Base-by-base conservation (phyloP, 495 filamentous ascomycete species). In the Penicillium angulare region DNA sequence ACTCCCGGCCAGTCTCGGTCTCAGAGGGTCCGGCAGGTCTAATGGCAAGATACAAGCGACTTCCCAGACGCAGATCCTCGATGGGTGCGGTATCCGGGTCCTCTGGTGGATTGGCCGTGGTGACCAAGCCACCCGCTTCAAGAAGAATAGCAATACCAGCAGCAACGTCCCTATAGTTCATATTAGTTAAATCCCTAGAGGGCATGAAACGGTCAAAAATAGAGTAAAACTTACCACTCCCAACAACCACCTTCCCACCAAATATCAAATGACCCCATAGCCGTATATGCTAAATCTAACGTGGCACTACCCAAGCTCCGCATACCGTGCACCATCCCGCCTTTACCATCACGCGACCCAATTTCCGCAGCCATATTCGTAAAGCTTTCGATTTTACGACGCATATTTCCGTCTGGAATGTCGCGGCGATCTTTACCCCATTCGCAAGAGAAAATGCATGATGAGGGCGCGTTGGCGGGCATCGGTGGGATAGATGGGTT, bases 361-460 rank as follows among this genome's bases (percentile, higher is more conserved):
- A 76, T 54, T 59, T 87, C 85, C 2, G 79, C 74, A 1, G 85
- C 85, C 82, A 88, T 82, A 60, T 85, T 87, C 21, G 85, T 46
- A 60, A 88, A 87, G 54, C 82, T 86, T 52, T 85, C 81, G 7
- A 87, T 75, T 66, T 87, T 88, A 29, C 82, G 73, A 45, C 79
- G 66, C 68, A 88, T 59, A 56, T 86, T 87, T 7, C 85, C 80
- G 13, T 81, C 82, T 0, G 71, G 72, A 29, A 61, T 66, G 56
- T 87, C 85, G 40, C 78, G 74, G 23, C 85, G 73, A 51, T 87
- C 85, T 60, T 88, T 88, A 2, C 85, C 85, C 85, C 85, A 88
- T 52, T 88, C 85, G 57, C 82, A 87, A 2, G 78, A 74, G 60
- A 88, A 84, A 18, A 86, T 70, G 50, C 85, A 88, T n/a, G 82